Base-by-base conservation (phyloP, 163 green algal genomes). In the Volvox carteri region DNA sequence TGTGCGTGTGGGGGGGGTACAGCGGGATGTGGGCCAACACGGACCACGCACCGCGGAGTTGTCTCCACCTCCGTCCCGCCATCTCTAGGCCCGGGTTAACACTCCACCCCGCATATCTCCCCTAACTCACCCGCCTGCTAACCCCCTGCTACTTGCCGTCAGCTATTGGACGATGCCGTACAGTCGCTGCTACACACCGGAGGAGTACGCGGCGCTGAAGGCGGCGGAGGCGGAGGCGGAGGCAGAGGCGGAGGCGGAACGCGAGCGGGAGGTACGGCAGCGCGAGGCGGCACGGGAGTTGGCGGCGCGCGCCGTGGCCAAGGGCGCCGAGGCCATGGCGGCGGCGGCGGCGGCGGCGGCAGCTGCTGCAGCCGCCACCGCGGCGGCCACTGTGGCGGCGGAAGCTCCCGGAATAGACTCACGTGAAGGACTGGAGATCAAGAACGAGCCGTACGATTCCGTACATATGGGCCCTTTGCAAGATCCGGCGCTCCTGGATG, bases 111-210 rank as follows among this genome's bases (percentile, higher is more conserved):
- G 2, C 54, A 19, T 11, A 12, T 65, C 7, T 65, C 7, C 54
- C 54, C 25, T 65, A 65, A 65, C 4, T 12, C 54, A 12, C 4
- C 8, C 8, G 19, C 54, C 28, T 23, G 25, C 54, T 65, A 12
- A 4, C 4, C 28, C 54, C 7, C 54, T 65, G 19, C 54, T 4
- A 19, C 54, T 65, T 19, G 54, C n/a, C 7, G 8, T 1, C 81
- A 88, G 83, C 11, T 89, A 37, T 19, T 87, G 86, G 58, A 50
- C 58, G 21, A 89, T 86, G 72, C 88, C 88, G 1, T 33, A 35
- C 56, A 84, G 67, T 14, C 70, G 83, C 19, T 90, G 65, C 60
- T 90, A 60, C 62, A 41, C 87, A 16, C 46, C 89, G 0, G 37
- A 76, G 5, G 89, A 92, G 74, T 92, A 75, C 35, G 44, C 19